These are phyloP conservation scores for Tulasnella sp. DNA, from an alignment of 768 basidiomycete species.

Conservation along the genomic window DNA sequence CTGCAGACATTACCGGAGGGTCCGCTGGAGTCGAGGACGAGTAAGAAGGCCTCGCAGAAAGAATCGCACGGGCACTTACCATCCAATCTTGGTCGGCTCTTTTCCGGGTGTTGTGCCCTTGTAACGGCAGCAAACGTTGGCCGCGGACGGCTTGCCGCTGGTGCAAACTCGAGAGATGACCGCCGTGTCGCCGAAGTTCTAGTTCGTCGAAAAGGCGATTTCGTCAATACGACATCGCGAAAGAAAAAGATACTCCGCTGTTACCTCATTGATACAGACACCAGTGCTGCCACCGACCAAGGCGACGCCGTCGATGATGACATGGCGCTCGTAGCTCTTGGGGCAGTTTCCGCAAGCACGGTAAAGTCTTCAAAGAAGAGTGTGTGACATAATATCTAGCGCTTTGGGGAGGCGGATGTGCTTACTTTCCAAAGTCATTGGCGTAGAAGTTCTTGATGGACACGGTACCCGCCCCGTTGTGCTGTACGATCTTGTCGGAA, in stretches of 20 bases:
- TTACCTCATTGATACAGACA: conserved; percentile 13
- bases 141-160: conserved; percentile 7
- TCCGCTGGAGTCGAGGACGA: background rate
- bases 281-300: conserved; percentile 4
- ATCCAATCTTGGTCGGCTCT: conserved; percentile 14
- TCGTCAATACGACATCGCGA: background rate
- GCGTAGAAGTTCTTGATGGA: background rate
- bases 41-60: background rate
- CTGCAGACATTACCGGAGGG: background rate
- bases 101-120: background rate
- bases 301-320: conserved; percentile 10
- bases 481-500: background rate
- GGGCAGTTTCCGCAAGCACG: background rate
- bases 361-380: background rate
- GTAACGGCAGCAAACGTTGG: conserved; percentile 4
- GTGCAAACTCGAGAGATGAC: conserved; percentile 9
- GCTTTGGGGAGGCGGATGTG: background rate
- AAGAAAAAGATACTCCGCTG: too few species aligned
- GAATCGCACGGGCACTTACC: background rate
- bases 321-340: background rate
- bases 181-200: conserved; percentile 13
- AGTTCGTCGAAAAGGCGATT: background rate
- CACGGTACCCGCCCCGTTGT: conserved; percentile 1
- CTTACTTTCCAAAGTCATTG: background rate
- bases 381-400: background rate